phyloP scores from a whole-genome alignment of 495 filamentous ascomycete genomes.

The Tuber microsphaerosporum region DNA sequence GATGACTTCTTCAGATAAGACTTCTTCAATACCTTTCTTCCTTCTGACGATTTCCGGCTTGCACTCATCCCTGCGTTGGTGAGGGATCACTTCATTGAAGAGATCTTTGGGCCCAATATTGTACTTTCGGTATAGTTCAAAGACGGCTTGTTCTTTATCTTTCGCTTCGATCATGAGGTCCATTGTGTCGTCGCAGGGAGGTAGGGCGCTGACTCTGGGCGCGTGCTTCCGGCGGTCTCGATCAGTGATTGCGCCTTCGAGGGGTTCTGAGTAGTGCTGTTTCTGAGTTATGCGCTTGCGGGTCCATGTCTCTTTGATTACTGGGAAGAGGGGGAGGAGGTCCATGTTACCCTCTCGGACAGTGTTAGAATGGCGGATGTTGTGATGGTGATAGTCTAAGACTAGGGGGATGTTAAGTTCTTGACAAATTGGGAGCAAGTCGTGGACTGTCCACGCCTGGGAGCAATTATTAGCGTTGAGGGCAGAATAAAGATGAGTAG shows the following conservation, averaged over 20 bases:
- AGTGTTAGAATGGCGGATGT: constrained; percentile 72
- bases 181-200: constrained; percentile 73
- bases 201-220: constrained; percentile 65
- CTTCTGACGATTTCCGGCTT: constrained; percentile 50
- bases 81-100: constrained; percentile 71
- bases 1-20: constrained; percentile 46
- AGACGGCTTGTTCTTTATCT: constrained; percentile 95
- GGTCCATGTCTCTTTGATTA: constrained; percentile 78
- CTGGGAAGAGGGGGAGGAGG: constrained; percentile 61
- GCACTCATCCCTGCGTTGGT: constrained; percentile 72
- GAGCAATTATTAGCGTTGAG: not conserved
- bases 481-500: not conserved
- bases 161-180: constrained; percentile 99
- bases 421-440: constrained; percentile 83
- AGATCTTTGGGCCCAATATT: constrained; percentile 64
- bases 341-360: constrained; percentile 82
- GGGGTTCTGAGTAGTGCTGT: constrained; percentile 91
- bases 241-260: constrained; percentile 63
- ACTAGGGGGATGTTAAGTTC: constrained; percentile 89
- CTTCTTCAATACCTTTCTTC: constrained; percentile 42
- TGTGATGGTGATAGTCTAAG: constrained; percentile 92
- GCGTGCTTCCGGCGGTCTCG: constrained; percentile 76
- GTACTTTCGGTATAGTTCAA: constrained; percentile 84
- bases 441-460: constrained; percentile 71
- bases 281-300: constrained; percentile 84